A percentile compares a stretch with the other conserved stretches of the same genome.
These are phyloP conservation scores for Helianthus annuus DNA, from an alignment of 129 eudicot genomes.

Conservation along the genomic window HanXRQr2.0-SUNRISE NC_035434.2:161569017-161569516, in stretches of 20 bases:
- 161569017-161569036: neutral
- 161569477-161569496: neutral
- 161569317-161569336: neutral
- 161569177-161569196: too few species aligned
- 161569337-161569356: neutral
- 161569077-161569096: neutral
- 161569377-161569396: constrained; percentile 7
- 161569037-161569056: too few species aligned
- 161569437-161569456: neutral
- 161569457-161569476: neutral
- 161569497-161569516: neutral
- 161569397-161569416: neutral
- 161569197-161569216: too few species aligned
- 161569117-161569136: neutral
- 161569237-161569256: neutral
- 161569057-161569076: neutral
- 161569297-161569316: neutral
- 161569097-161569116: neutral
- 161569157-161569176: too few species aligned
- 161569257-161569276: neutral
- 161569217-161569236: neutral
- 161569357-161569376: neutral
- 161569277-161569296: neutral
- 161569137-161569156: too few species aligned
- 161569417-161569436: neutral